Evolutionary conservation across 345 rosid species (phyloP), one percentile per base, ranked within the genome.

Genomic region (Acer saccharum): DNA sequence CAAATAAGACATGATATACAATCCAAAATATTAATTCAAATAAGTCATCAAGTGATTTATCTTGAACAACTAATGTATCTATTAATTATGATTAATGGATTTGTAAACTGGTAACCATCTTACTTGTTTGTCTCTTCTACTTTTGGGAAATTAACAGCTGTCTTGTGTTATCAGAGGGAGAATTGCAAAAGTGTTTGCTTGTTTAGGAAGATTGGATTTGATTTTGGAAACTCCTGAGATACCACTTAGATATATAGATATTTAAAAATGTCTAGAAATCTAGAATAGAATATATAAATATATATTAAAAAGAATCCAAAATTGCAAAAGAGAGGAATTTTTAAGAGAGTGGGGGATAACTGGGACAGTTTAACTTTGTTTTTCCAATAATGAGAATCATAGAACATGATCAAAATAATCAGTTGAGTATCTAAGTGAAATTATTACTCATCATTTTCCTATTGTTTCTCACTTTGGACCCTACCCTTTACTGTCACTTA

Each of bases 371-470:
- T 68, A 81, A 65, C 83, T 81, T 85, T 73, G 80, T 84, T 73
- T 84, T 79, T 76, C 86, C 82, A 78, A 86, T 85, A 77, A 83
- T 83, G 84, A 83, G 85, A 78, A 83, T 81, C 86, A 83, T 74
- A 78, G 77, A 54, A 72, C 83, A 83, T 83, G 69, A 87, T 85
- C 73, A 74, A 80, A 78, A 82, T 75, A 80, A 87, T 83, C 87
- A 86, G 86, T 72, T 76, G 82, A 86, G 89, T 82, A 85, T 85
- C 89, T 79, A 76, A 16, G 80, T 62, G 90, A 86, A 86, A 89
- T 89, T 85, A 89, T 89, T 83, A 85, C 83, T 76, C 83, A 88
- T 88, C 84, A 89, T 87, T 76, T 84, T 68, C 61, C 63, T 69
- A 82, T 83, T 74, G 79, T 79, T 86, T 78, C 10, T 83, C 84